A percentile compares a stretch with the other conserved stretches of the same genome.
These are phyloP conservation scores for Ammopiptanthus mongolicus DNA, from an alignment of 306 rosid species.

Conservation along the genomic window DNA sequence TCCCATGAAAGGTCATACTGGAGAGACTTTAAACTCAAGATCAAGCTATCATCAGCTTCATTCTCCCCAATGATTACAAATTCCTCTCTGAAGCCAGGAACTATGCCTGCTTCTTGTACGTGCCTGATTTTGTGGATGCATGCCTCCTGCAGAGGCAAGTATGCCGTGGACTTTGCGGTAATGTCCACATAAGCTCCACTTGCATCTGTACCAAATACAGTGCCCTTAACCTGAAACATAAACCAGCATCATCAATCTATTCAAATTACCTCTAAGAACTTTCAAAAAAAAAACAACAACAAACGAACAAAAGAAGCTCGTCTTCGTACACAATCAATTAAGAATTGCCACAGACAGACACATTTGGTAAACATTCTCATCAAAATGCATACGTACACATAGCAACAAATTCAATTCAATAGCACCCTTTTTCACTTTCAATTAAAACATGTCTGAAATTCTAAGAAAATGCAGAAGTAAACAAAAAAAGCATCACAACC, in stretches of 20 bases:
- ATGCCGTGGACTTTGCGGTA: conserved; percentile 80
- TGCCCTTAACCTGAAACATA: conserved; percentile 71
- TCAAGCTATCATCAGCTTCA: conserved; percentile 70
- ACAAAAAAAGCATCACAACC: background rate
- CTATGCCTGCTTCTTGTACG: conserved; percentile 77
- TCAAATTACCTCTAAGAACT: background rate
- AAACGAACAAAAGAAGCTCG: too few species aligned
- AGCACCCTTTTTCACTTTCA: background rate
- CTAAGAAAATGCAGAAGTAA: background rate
- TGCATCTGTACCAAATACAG: conserved; percentile 57
- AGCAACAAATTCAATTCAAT: conserved; percentile 4
- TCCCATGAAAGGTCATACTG: conserved; percentile 94
- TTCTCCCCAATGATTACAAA: conserved; percentile 81
- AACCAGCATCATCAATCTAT: conserved; percentile 9
- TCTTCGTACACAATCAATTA: background rate
- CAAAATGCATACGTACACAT: background rate
- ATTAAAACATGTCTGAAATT: background rate
- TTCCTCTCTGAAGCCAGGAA: conserved; percentile 71
- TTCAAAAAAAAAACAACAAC: too few species aligned
- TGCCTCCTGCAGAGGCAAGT: conserved; percentile 80
- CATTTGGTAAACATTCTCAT: background rate
- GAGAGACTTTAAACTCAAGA: conserved; percentile 67
- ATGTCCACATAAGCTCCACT: conserved; percentile 85
- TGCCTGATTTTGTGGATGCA: conserved; percentile 59
- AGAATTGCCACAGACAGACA: background rate